Percentiles rank a stretch among this genome's conserved stretches.
These are phyloP conservation scores for Termitomyces sp. DNA, from an alignment of 768 basidiomycete genomes.

Conservation along the genomic window DNA sequence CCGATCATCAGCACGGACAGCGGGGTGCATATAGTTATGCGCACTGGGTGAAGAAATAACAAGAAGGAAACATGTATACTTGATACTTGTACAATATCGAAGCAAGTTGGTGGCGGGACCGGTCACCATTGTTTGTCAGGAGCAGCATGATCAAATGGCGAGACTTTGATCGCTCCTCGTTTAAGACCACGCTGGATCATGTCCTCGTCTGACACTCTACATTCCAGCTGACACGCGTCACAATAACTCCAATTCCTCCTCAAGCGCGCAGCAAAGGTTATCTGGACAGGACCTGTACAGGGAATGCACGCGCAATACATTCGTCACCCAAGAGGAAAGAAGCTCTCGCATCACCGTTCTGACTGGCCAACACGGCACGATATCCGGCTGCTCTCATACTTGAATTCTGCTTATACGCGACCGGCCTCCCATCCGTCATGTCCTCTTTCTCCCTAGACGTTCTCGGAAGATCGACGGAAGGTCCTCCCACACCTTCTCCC, in stretches of 20 bases:
- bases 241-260: neutral
- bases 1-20: constrained; percentile 87
- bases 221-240: too few species aligned
- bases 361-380: neutral
- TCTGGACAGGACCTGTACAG: neutral
- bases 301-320: neutral
- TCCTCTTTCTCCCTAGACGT: constrained; percentile 3
- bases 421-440: neutral
- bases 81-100: neutral
- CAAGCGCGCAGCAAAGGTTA: neutral
- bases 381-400: neutral
- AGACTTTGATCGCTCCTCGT: neutral
- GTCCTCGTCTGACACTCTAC: too few species aligned
- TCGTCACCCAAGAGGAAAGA: neutral
- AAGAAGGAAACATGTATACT: too few species aligned
- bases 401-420: neutral
- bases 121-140: neutral
- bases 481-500: constrained; percentile 36
- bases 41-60: constrained; percentile 59
- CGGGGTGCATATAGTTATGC: constrained; percentile 90
- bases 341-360: neutral
- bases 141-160: too few species aligned
- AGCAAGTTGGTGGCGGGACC: neutral
- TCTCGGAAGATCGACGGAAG: constrained; percentile 33
- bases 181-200: too few species aligned